Conservation (phyloP, 257 asterid genomes). For the Solanum sejunctum region DNA sequence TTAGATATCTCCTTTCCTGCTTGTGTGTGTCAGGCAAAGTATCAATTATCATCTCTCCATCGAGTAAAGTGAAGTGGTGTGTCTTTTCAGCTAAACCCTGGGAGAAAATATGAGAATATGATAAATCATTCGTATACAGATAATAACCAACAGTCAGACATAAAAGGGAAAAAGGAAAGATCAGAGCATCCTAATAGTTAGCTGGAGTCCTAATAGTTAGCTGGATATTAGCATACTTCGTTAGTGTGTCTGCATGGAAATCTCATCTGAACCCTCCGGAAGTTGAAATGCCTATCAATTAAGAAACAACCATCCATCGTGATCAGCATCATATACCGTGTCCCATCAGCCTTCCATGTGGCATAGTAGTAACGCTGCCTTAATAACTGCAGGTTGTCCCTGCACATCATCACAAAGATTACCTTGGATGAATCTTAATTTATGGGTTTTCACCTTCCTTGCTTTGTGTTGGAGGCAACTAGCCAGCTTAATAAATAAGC, state of each 20-base stretch:
- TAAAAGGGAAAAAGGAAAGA: background rate
- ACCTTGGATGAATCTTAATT: background rate
- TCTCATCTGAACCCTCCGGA: constrained; percentile 97
- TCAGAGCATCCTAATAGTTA: background rate
- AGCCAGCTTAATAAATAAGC: background rate
- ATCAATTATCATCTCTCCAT: constrained; percentile 97
- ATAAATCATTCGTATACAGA: background rate
- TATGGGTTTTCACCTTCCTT: background rate
- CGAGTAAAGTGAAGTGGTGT: constrained; percentile 92
- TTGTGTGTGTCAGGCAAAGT: constrained; percentile 69
- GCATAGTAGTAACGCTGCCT: constrained; percentile 95
- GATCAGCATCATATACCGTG: constrained; percentile 97
- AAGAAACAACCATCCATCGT: constrained; percentile 94
- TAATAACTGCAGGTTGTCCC: constrained; percentile 83
- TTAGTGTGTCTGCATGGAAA: constrained; percentile 66
- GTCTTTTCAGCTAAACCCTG: constrained; percentile 52
- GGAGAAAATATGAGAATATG: constrained; percentile 16
- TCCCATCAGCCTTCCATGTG: constrained; percentile 99
- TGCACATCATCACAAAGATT: constrained; percentile 17
- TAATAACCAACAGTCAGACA: background rate
- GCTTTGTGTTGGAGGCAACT: background rate
- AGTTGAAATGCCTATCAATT: constrained; percentile 75
- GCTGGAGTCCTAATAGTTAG: background rate
- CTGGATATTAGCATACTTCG: constrained; percentile 41
- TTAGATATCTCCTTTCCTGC: constrained; percentile 88